phyloP scores from a whole-genome alignment of 306 rosid species.

The Herpetospermum pedunculosum region DNA sequence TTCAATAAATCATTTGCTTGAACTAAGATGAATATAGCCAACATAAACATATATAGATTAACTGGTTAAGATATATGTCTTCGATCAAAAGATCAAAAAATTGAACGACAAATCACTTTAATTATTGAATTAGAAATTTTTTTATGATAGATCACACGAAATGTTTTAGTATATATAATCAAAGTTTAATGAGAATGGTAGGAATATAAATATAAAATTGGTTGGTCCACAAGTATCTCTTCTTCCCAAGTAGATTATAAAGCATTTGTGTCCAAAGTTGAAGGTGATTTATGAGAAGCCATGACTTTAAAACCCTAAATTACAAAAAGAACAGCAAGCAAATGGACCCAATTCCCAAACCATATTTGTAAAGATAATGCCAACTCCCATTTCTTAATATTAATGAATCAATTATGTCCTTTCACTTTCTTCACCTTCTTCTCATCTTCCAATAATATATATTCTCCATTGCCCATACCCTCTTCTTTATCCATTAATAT shows the following conservation, averaged over 20 bases:
- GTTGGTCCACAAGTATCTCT: neutral
- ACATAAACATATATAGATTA: no score
- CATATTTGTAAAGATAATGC: neutral
- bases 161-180: no score
- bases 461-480: neutral
- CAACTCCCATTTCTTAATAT: neutral
- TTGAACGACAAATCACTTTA: no score
- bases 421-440: neutral
- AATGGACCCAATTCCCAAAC: conserved; percentile 4
- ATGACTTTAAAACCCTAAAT: neutral
- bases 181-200: neutral
- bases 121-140: no score
- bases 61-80: no score
- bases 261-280: neutral
- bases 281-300: neutral
- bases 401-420: neutral
- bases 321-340: neutral
- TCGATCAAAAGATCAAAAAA: no score
- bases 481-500: no score
- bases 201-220: neutral
- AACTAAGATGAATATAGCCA: no score
- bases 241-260: neutral
- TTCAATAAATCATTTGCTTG: no score
- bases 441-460: neutral
- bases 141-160: no score